Conservation (phyloP, 768 basidiomycete genomes). For the Xerocomellus intermedius region DNA sequence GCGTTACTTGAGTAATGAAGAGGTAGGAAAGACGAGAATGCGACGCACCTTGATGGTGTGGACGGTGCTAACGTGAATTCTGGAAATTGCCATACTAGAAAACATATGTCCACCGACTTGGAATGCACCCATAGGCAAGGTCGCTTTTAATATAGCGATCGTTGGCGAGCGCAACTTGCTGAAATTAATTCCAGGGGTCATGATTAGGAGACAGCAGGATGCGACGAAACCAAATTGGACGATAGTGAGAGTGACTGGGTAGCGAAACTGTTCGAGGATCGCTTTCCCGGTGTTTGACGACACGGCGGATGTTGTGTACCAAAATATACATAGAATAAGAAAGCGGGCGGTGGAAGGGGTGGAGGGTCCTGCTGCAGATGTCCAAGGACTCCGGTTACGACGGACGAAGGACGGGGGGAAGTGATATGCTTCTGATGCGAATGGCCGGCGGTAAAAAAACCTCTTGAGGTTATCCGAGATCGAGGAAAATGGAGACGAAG, state of each 20-base stretch:
- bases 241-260: slow-evolving; percentile 95
- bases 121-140: slow-evolving; percentile 94
- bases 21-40: not conserved
- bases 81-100: slow-evolving; percentile 94
- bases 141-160: slow-evolving; percentile 67
- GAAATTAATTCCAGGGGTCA: slow-evolving; percentile 70
- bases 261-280: slow-evolving; percentile 89
- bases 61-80: slow-evolving; percentile 95
- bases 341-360: slow-evolving; percentile 48
- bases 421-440: slow-evolving; percentile 8
- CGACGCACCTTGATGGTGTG: slow-evolving; percentile 93
- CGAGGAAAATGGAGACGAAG: slow-evolving; percentile 8
- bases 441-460: slow-evolving; percentile 17
- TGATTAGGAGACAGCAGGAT: slow-evolving; percentile 78
- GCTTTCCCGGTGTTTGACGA: slow-evolving; percentile 97
- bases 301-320: slow-evolving; percentile 92
- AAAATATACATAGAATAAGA: slow-evolving; percentile 78
- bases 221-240: slow-evolving; percentile 97
- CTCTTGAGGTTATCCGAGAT: slow-evolving; percentile 18
- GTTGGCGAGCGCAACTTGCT: slow-evolving; percentile 71
- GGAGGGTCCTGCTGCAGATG: slow-evolving; percentile 14
- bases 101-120: slow-evolving; percentile 98
- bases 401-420: slow-evolving; percentile 28
- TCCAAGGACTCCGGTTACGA: slow-evolving; percentile 20
- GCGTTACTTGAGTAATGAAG: slow-evolving; percentile 1